Percentiles rank a stretch among this genome's conserved stretches.
Conservation (phyloP, 441 rosid species). For the Populus hybrid region DNA sequence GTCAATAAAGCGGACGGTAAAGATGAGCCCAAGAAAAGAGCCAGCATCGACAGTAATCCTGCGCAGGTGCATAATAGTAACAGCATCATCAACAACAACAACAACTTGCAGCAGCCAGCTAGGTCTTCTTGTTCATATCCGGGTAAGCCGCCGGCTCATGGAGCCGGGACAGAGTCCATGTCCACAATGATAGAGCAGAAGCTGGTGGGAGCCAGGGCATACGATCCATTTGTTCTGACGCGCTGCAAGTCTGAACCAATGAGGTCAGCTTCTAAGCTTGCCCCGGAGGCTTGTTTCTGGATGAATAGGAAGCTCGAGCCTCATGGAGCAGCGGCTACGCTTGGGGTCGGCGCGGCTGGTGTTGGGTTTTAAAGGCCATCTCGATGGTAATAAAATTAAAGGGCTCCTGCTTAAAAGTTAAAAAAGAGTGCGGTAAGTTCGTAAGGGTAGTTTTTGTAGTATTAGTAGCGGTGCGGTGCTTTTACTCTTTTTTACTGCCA, state of each 20-base stretch:
- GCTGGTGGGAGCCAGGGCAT: conserved; percentile 47
- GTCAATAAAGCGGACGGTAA: conserved; percentile 40
- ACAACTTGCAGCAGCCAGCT: conserved; percentile 59
- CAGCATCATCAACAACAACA: not conserved
- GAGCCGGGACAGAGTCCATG: conserved; percentile 36
- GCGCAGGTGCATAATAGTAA: conserved; percentile 24
- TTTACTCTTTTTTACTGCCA: conserved; percentile 11
- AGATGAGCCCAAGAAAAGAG: conserved; percentile 40
- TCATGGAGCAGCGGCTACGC: conserved; percentile 51
- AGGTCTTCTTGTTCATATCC: conserved; percentile 84
- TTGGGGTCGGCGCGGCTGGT: conserved; percentile 72
- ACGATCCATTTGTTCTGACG: conserved; percentile 63
- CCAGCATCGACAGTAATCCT: conserved; percentile 37
- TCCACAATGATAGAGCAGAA: conserved; percentile 52
- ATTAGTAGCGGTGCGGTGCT: not conserved
- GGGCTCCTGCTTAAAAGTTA: not conserved
- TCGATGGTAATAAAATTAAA: not conserved
- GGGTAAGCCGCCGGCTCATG: conserved; percentile 32
- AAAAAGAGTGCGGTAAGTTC: conserved; percentile 27
- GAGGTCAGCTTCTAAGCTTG: conserved; percentile 58
- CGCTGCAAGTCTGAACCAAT: conserved; percentile 97
- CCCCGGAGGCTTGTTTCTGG: conserved; percentile 79
- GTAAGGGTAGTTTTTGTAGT: conserved; percentile 21
- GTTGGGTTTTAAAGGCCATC: conserved; percentile 28
- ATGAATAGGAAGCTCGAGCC: conserved; percentile 88